These are phyloP conservation scores for Penicillium manginii DNA, from an alignment of 495 filamentous ascomycete genomes.

Conservation along the genomic window DNA sequence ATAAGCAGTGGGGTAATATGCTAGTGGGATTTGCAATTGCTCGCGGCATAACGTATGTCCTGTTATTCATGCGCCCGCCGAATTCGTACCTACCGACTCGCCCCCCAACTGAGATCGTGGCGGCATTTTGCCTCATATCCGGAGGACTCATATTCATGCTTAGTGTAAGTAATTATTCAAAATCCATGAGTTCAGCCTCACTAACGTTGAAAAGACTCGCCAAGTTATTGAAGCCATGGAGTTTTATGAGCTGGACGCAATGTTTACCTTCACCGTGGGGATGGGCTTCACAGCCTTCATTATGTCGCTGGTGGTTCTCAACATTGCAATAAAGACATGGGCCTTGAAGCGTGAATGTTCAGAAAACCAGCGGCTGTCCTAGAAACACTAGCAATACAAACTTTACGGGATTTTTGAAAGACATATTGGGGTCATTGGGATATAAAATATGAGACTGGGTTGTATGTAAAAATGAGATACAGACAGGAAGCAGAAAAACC, in stretches of 20 bases:
- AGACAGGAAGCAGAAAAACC: too few species aligned
- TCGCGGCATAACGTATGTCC: conserved; percentile 78
- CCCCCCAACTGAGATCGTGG: conserved; percentile 87
- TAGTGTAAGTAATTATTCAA: conserved; percentile 62
- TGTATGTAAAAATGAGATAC: too few species aligned
- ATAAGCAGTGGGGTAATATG: conserved; percentile 91
- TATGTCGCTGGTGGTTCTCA: conserved; percentile 80
- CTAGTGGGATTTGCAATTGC: conserved; percentile 80
- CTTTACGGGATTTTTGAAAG: too few species aligned
- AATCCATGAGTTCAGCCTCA: neutral
- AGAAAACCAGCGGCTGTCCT: neutral
- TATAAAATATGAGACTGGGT: too few species aligned
- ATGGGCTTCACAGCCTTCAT: conserved; percentile 84
- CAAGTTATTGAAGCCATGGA: conserved; percentile 81
- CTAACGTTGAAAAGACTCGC: conserved; percentile 50
- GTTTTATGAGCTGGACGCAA: conserved; percentile 69
- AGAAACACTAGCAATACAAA: too few species aligned
- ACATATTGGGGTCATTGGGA: too few species aligned
- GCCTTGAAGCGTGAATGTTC: conserved; percentile 63
- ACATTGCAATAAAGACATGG: conserved; percentile 91
- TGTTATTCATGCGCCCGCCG: conserved; percentile 79
- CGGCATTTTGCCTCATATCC: conserved; percentile 82
- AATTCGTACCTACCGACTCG: conserved; percentile 78
- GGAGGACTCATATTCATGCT: conserved; percentile 94
- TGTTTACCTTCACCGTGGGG: conserved; percentile 91